phyloP scores from a whole-genome alignment of 2,329 filamentous ascomycete species.

The Aspergillus aculeatus region DNA sequence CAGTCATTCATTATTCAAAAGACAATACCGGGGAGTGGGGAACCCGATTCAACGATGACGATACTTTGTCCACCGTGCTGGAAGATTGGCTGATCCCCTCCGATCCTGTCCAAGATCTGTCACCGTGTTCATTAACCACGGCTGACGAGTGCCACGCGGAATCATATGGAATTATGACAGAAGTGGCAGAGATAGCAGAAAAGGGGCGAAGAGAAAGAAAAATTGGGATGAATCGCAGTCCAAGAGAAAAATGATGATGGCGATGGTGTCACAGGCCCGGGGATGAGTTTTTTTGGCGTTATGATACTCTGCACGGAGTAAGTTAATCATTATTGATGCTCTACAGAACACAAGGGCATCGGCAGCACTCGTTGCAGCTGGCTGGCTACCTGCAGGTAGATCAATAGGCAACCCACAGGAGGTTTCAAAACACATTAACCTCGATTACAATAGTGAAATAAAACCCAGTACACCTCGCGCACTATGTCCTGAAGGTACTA shows the following conservation, averaged over 20 bases:
- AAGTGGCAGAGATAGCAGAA: background rate
- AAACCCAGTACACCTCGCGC: too few species aligned
- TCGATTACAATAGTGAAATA: too few species aligned
- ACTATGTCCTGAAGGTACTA: too few species aligned
- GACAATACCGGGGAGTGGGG: background rate
- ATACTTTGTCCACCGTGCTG: background rate
- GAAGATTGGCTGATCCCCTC: background rate
- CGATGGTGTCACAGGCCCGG: slow-evolving; percentile 6
- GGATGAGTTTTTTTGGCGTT: slow-evolving; percentile 3
- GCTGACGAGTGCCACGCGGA: background rate
- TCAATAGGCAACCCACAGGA: background rate
- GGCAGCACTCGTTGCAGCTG: background rate
- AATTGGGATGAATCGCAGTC: background rate
- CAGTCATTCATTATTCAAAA: background rate
- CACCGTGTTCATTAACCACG: background rate
- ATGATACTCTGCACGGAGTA: background rate
- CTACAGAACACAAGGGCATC: background rate
- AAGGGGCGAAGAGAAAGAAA: background rate
- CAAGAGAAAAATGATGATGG: background rate
- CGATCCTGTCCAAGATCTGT: background rate
- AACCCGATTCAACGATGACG: slow-evolving; percentile 9
- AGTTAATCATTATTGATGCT: too few species aligned
- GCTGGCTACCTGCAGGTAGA: background rate
- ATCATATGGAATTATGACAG: background rate
- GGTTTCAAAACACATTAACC: background rate